Evolutionary conservation across 2,329 filamentous ascomycete genomes (phyloP).

Genomic region (Neonectria coccinea): DNA sequence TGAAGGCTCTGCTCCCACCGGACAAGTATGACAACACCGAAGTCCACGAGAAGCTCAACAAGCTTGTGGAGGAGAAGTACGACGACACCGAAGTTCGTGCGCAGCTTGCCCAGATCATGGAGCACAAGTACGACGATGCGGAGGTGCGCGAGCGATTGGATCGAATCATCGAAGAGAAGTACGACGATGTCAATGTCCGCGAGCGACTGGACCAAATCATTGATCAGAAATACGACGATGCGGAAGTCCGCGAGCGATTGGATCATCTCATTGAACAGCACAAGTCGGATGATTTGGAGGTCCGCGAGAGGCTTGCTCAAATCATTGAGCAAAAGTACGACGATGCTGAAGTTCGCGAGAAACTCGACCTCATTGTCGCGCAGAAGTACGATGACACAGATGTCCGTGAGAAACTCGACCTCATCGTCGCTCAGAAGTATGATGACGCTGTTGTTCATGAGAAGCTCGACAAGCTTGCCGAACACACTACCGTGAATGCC

Average conservation of each 20-base stretch:
- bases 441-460: constrained; percentile 58
- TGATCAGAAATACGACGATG: constrained; percentile 43
- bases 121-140: constrained; percentile 70
- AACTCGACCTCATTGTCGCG: constrained; percentile 42
- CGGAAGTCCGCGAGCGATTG: constrained; percentile 41
- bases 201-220: constrained; percentile 65
- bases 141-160: constrained; percentile 53
- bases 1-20: constrained; percentile 62
- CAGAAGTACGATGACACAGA: constrained; percentile 45
- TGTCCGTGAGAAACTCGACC: constrained; percentile 44
- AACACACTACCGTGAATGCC: constrained; percentile 70
- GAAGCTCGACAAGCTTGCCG: constrained; percentile 64
- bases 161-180: constrained; percentile 69
- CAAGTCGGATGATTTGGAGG: constrained; percentile 49
- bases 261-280: constrained; percentile 48
- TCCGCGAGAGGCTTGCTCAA: constrained; percentile 63
- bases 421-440: constrained; percentile 63
- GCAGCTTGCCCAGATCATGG: constrained; percentile 46
- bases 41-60: constrained; percentile 47
- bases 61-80: constrained; percentile 45
- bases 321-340: constrained; percentile 50
- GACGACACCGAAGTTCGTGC: constrained; percentile 47
- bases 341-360: constrained; percentile 44
- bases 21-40: constrained; percentile 62
- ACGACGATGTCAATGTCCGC: constrained; percentile 59